These are phyloP conservation scores for Apiotrichum gamsii DNA, from an alignment of 1,284 basidiomycete genomes.

Conservation along the genomic window DNA sequence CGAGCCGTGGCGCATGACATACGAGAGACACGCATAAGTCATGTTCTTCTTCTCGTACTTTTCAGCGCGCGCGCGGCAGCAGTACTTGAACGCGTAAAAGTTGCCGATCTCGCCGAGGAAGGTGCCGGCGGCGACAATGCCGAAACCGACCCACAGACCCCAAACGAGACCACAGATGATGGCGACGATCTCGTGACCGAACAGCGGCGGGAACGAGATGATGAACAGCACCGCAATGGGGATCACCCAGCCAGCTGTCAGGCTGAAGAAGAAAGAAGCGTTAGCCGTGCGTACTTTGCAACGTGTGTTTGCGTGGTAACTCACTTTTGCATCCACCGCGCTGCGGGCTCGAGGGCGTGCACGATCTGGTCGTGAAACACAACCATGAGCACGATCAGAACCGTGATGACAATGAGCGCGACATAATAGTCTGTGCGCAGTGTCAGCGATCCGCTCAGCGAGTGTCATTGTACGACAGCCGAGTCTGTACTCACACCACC, in stretches of 20 bases:
- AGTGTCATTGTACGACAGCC: not conserved
- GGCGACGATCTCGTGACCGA: constrained; percentile 45
- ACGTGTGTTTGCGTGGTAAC: constrained; percentile 22
- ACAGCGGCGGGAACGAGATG: constrained; percentile 45
- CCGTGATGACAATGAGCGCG: constrained; percentile 40
- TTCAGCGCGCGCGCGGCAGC: constrained; percentile 57
- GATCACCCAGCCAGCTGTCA: constrained; percentile 65
- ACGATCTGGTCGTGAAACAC: constrained; percentile 63
- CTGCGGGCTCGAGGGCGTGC: constrained; percentile 58
- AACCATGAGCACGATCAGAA: constrained; percentile 56
- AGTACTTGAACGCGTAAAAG: constrained; percentile 47
- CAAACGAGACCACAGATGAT: constrained; percentile 42
- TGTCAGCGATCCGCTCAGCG: constrained; percentile 1
- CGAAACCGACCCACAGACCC: constrained; percentile 45
- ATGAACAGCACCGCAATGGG: constrained; percentile 61
- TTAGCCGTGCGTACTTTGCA: too few relatives aligned
- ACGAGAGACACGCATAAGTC: constrained; percentile 68
- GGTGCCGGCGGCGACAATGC: constrained; percentile 35
- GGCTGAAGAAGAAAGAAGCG: too few relatives aligned
- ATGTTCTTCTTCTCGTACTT: constrained; percentile 66
- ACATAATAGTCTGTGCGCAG: constrained; percentile 53
- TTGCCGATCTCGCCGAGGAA: constrained; percentile 42
- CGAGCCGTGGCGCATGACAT: constrained; percentile 70
- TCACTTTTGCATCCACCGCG: constrained; percentile 59
- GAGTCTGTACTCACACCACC: constrained; percentile 51